Evolutionary conservation across 2,329 filamentous ascomycete genomes (phyloP), one percentile per base, ranked within the genome.

Genomic region (Dactylellina sp.): DNA sequence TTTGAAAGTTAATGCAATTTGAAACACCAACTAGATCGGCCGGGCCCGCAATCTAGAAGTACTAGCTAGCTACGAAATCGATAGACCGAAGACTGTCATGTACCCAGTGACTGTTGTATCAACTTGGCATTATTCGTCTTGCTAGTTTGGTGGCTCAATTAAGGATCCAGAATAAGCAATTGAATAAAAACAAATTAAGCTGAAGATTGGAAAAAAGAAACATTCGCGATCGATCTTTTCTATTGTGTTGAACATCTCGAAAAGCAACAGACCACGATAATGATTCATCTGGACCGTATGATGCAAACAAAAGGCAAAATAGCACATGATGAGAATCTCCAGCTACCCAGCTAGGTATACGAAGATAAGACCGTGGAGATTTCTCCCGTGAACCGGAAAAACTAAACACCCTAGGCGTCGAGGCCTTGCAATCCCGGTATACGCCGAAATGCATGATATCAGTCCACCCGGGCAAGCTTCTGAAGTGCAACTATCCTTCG

Each of bases 271-370:
- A 20, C 25, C 12, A 44, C 11, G 11, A 16, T 32, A 59, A 61
- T 49, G 20, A 60, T 32, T 39, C 24, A 39, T 60, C 25, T 20
- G 7, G 16, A 35, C 42, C 4, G 16, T 24, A 52, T 32, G 5
- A 37, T 46, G 18, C 6, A 25, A 56, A 28, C 2, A 12, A 52
- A n/a, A 57, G 42, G 47, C 28, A 28, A 42, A 55, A 49, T 37
- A 53, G n/a, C 68, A 65, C 40, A 59, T 65, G 14, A 60, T 61
- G 32, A 35, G 49, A 39, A 49, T 42, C 52, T 61, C 53, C 46
- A 61, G 18, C 37, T 72, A 65, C 16, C 60, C 52, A 40, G 16
- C 64, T 37, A 65, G 60, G 53, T 37, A 52, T 57, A 46, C 60
- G 53, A 44, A 55, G 53, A 24, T 40, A 52, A n/a, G 25, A 22